phyloP scores from a whole-genome alignment of 768 basidiomycete species.

The Strobilomyces dryophilus region DNA sequence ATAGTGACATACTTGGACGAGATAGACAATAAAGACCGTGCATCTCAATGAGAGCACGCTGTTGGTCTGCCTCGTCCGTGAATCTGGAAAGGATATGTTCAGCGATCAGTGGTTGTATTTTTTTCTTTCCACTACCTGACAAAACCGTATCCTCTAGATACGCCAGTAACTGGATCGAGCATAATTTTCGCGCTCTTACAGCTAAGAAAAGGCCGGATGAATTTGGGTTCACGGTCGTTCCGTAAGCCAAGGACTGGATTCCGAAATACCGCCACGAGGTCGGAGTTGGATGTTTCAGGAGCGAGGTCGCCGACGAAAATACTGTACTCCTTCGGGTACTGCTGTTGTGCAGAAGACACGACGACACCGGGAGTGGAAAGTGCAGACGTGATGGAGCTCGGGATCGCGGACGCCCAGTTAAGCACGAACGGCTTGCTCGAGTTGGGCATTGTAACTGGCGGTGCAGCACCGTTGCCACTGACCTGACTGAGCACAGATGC shows the following conservation, averaged over 20 bases:
- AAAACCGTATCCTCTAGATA: constrained; percentile 89
- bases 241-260: constrained; percentile 84
- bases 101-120: neutral
- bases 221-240: constrained; percentile 83
- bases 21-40: constrained; percentile 87
- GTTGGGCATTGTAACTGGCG: constrained; percentile 76
- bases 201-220: constrained; percentile 83
- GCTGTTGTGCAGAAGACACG: constrained; percentile 39
- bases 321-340: constrained; percentile 82
- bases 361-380: constrained; percentile 26
- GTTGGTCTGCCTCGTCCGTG: constrained; percentile 83
- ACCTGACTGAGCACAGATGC: constrained; percentile 68
- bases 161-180: constrained; percentile 86
- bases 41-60: constrained; percentile 88
- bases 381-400: constrained; percentile 31
- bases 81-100: constrained; percentile 48
- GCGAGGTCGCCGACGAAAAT: constrained; percentile 95
- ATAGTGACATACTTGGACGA: constrained; percentile 65
- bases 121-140: constrained; percentile 57
- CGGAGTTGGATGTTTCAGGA: constrained; percentile 91
- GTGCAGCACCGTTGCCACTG: constrained; percentile 39
- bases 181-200: constrained; percentile 97
- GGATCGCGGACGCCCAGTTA: constrained; percentile 62
- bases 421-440: constrained; percentile 77
- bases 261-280: constrained; percentile 89